Conservation (phyloP, 2,329 filamentous ascomycete genomes). For the Aspergillus arachidicola region DNA sequence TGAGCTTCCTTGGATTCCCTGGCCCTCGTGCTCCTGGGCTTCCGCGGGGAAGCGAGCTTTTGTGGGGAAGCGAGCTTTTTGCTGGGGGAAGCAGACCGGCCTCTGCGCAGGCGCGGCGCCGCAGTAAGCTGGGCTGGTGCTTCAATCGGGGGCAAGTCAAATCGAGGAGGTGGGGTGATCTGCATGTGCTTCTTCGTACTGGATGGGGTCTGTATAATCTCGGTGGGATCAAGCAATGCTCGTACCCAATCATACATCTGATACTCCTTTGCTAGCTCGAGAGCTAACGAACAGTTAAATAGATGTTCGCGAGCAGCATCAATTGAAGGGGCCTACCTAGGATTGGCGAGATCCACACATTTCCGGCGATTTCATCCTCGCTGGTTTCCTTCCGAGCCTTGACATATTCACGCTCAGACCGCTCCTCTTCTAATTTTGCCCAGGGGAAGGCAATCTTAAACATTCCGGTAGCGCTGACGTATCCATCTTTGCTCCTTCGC, state of each 20-base stretch:
- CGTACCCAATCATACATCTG: constrained; percentile 82
- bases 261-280: constrained; percentile 85
- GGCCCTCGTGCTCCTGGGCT: constrained; percentile 53
- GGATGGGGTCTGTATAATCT: constrained; percentile 68
- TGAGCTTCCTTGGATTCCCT: constrained; percentile 48
- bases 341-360: constrained; percentile 89
- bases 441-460: constrained; percentile 70
- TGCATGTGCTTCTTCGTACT: constrained; percentile 76
- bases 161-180: constrained; percentile 81
- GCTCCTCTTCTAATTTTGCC: constrained; percentile 63
- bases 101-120: constrained; percentile 52
- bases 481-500: constrained; percentile 68
- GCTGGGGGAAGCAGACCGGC: constrained; percentile 62
- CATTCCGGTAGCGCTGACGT: constrained; percentile 68
- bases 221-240: constrained; percentile 85
- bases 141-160: constrained; percentile 59
- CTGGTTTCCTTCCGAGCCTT: constrained; percentile 81
- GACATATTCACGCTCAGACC: constrained; percentile 69
- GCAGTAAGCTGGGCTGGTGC: constrained; percentile 31
- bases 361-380: constrained; percentile 89
- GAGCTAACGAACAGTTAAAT: constrained; percentile 58
- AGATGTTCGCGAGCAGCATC: not conserved
- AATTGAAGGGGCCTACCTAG: constrained; percentile 53
- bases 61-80: constrained; percentile 56
- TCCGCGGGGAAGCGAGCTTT: constrained; percentile 56